These are phyloP conservation scores for Ophiocordyceps camponoti-rufipedis DNA, from an alignment of 2,329 filamentous ascomycete species.

Conservation along the genomic window DNA sequence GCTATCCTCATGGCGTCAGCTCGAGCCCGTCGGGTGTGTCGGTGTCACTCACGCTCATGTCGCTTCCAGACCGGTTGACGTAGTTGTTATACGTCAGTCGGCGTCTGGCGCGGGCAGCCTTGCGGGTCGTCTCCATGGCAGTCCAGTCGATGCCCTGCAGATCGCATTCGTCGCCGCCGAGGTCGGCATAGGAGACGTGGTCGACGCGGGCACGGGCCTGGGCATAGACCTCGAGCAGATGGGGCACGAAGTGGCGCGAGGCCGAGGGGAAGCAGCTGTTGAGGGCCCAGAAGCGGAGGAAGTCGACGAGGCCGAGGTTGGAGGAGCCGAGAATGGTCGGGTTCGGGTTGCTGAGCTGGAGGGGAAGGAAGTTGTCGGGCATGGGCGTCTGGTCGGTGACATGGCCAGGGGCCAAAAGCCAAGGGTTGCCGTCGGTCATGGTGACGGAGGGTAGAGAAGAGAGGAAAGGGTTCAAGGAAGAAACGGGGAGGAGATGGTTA, in stretches of 20 bases:
- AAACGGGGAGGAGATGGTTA: neutral
- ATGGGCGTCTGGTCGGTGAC: neutral
- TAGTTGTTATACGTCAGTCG: slow-evolving; percentile 36
- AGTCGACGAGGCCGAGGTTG: slow-evolving; percentile 30
- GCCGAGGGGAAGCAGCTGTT: slow-evolving; percentile 10
- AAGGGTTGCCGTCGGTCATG: neutral
- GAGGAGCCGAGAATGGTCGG: slow-evolving; percentile 23
- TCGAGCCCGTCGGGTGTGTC: too few relatives aligned
- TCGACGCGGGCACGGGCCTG: slow-evolving; percentile 7
- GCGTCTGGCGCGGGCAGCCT: slow-evolving; percentile 28
- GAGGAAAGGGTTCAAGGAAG: neutral
- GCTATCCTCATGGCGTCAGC: neutral
- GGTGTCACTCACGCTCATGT: slow-evolving; percentile 25
- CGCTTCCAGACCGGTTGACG: slow-evolving; percentile 29
- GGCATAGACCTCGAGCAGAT: slow-evolving; percentile 13
- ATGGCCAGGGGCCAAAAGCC: too few relatives aligned
- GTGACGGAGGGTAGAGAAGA: neutral
- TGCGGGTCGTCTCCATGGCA: slow-evolving; percentile 29
- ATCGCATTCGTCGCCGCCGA: slow-evolving; percentile 37
- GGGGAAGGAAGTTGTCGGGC: slow-evolving; percentile 3
- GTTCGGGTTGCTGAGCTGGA: slow-evolving; percentile 14
- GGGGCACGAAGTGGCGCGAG: slow-evolving; percentile 9
- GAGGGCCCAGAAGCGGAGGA: slow-evolving; percentile 30
- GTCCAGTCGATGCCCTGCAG: slow-evolving; percentile 42
- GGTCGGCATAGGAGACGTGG: slow-evolving; percentile 21